Evolutionary conservation across 2,329 filamentous ascomycete species (phyloP), one percentile per base, ranked within the genome.

Genomic region (Pseudocercospora ulei): DNA sequence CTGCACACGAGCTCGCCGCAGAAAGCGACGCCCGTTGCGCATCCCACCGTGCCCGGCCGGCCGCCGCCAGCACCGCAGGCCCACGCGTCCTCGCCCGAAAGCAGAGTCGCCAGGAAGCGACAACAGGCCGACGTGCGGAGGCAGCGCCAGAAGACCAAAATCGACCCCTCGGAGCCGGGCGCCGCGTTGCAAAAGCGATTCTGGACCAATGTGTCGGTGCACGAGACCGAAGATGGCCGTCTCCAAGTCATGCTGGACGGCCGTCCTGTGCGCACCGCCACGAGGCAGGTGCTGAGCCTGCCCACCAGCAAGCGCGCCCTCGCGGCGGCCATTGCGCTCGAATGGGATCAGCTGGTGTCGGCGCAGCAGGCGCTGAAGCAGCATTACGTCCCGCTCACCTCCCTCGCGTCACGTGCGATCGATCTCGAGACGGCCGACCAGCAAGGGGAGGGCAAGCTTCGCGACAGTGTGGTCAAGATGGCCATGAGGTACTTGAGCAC

Each of bases 331-430:
- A 78, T 98, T 47, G 90, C 88, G 2, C 66, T 92, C 28, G 90
- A 98, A 67, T 98, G 90, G 90, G 87, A 95, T 59, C 70, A 80
- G 33, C 72, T 98, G 44, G 72, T 78, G 14, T 82, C 82, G 8
- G 77, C 82, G 2, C 80, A 87, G 57, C 84, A 96, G 63, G 84
- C 86, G 0, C 73, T 87, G 24, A 83, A 80, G 60, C 76, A 82
- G 43, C 85, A 96, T 64, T 75, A 92, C 31, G 88, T 95, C 50
- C 90, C 90, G 8, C 68, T 98, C 47, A 96, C 87, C 2, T 86
- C 84, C 31, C 73, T 95, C 9, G 70, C 79, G 13, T 84, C 85
- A 47, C 80, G 90, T 29, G 88, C 86, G 0, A 62, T 88, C 18
- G 88, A 96, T 57, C 82, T 96, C 39, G 69, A 69, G 31, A 70